Evolutionary conservation across 2,329 filamentous ascomycete genomes (phyloP).

Genomic region (Zymoseptoria pseudotritici): DNA sequence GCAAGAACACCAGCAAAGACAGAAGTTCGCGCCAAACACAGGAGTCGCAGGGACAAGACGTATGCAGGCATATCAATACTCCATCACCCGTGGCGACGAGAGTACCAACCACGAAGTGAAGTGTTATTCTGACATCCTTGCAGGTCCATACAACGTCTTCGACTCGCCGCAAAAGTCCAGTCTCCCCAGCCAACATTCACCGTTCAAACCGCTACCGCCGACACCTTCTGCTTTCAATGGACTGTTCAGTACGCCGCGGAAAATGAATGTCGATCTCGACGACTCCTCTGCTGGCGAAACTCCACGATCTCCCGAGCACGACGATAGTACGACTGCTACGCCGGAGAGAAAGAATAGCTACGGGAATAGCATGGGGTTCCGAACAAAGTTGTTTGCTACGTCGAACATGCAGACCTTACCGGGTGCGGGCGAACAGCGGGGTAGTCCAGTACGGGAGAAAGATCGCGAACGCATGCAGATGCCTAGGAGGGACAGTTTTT

Average conservation of each 20-base stretch:
- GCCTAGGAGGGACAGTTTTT: constrained; percentile 20
- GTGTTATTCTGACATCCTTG: not conserved
- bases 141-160: constrained; percentile 29
- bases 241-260: constrained; percentile 33
- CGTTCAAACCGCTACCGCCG: constrained; percentile 34
- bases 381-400: constrained; percentile 17
- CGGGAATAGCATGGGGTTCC: constrained; percentile 14
- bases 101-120: not conserved
- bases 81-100: not conserved
- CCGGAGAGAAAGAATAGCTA: constrained; percentile 12
- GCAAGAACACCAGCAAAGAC: constrained; percentile 12
- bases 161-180: constrained; percentile 45
- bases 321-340: constrained; percentile 31
- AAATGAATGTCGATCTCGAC: constrained; percentile 29
- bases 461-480: constrained; percentile 14
- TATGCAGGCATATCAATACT: not conserved
- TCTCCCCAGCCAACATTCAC: constrained; percentile 37
- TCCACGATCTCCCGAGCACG: constrained; percentile 38
- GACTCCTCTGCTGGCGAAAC: constrained; percentile 45
- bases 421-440: constrained; percentile 15
- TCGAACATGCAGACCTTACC: constrained; percentile 6
- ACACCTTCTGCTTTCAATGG: constrained; percentile 30
- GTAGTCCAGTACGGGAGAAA: constrained; percentile 30
- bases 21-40: not conserved
- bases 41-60: not conserved